Percentiles rank a stretch among this genome's conserved stretches.
Conservation (phyloP, 768 basidiomycete species). For the Termitomyces sp. region DNA sequence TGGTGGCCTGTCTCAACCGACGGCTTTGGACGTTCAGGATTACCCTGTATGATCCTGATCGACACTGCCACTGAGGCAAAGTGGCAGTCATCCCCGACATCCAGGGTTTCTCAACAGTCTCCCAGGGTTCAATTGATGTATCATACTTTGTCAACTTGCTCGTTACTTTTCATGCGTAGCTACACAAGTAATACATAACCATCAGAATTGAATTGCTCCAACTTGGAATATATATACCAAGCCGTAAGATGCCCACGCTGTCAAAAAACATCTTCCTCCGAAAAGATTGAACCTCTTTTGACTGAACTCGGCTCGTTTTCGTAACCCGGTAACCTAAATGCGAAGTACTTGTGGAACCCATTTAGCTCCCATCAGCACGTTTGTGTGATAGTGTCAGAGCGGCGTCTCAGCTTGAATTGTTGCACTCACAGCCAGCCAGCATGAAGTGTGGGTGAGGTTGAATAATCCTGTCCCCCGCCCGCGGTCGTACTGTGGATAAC, state of each 20-base stretch:
- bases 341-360: slow-evolving; percentile 4
- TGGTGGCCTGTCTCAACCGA: slow-evolving; percentile 7
- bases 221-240: background rate
- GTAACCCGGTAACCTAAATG: slow-evolving; percentile 2
- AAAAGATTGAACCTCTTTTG: background rate
- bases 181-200: background rate
- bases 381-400: background rate
- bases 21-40: slow-evolving; percentile 8
- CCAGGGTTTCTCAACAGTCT: slow-evolving; percentile 6
- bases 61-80: slow-evolving; percentile 12
- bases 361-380: slow-evolving; percentile 9
- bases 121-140: slow-evolving; percentile 8
- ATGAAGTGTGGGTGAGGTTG: background rate
- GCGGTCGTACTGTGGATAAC: background rate
- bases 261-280: background rate
- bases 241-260: slow-evolving; percentile 7
- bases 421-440: background rate
- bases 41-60: slow-evolving; percentile 14
- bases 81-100: slow-evolving; percentile 1
- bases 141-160: background rate
- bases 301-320: background rate
- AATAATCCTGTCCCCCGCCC: background rate
- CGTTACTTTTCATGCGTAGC: background rate
- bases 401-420: background rate
- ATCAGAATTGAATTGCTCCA: background rate